Evolutionary conservation across 169 alveolate species (phyloP), one percentile per base, ranked within the genome.

Genomic region (Plasmodium knowlesi): DNA sequence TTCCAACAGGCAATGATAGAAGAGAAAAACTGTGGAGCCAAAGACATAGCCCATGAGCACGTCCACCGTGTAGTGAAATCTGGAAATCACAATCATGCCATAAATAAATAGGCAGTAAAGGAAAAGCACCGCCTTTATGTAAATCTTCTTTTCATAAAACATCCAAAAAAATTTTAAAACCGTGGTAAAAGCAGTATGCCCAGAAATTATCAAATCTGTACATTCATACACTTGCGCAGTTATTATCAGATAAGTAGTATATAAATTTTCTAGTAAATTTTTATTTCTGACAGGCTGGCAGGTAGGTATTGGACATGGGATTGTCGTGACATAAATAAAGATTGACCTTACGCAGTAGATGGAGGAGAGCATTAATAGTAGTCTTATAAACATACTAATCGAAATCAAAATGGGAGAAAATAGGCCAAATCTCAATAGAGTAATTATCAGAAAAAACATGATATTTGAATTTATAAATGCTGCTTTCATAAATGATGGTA

Each of bases 171-270:
- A 94, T 79, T 82, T 79, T 19, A 93, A 89, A 70, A 93, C 67
- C 4, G 96, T 96, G 30, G 94, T 86, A 70, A 93, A 90, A 9
- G 97, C 92, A 8, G 93, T 85, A 91, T 96, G 97, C n/a, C 97
- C 97, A 28, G 97, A 96, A n/a, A 96, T 88, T 12, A 96, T 93
- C 71, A 95, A 67, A 92, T 96, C 97, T 4, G 97, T 96, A 82
- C 97, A 96, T 83, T 95, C 95, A 12, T 92, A 90, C 14, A 78
- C 93, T 43, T 94, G 74, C 12, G 96, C 94, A 28, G 92, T 53
- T 41, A 95, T 86, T 8, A 95, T 96, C 70, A 74, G 61, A 50
- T 94, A 34, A 25, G 94, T 71, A 28, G 92, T 46, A 39, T 79
- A 43, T 12, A 76, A 41, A 70, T 89, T 82, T 79, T 91, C 93